phyloP scores from a whole-genome alignment of 2,329 filamentous ascomycete species.

The Pestalotiopsis sp. region DNA sequence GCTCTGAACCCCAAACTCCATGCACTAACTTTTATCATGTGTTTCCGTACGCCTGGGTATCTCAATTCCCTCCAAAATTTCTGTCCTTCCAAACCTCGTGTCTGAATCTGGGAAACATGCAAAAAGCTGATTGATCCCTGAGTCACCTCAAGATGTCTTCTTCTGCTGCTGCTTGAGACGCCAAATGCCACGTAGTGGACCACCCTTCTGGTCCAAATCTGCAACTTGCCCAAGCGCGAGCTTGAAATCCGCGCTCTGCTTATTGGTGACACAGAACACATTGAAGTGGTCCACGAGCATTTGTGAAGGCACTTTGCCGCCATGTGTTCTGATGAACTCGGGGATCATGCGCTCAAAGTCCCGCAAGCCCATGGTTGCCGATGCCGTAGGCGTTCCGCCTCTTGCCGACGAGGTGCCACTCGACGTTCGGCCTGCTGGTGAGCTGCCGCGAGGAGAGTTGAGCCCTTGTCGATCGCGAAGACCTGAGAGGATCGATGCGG shows the following conservation, averaged over 20 bases:
- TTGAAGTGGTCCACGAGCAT: slow-evolving; percentile 91
- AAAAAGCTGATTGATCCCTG: background rate
- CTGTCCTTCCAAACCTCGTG: too few species aligned
- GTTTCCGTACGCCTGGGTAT: too few species aligned
- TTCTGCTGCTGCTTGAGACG: slow-evolving; percentile 38
- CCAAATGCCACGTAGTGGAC: slow-evolving; percentile 58
- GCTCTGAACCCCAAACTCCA: too few species aligned
- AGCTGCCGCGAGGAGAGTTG: slow-evolving; percentile 8
- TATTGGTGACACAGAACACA: slow-evolving; percentile 70
- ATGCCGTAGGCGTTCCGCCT: slow-evolving; percentile 38
- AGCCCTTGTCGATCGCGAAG: slow-evolving; percentile 60
- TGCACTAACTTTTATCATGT: too few species aligned
- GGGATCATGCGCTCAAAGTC: slow-evolving; percentile 76
- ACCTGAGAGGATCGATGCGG: slow-evolving; percentile 57
- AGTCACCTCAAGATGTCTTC: slow-evolving; percentile 1
- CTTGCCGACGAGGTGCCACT: slow-evolving; percentile 27
- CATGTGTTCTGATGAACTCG: slow-evolving; percentile 77
- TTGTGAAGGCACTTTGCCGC: slow-evolving; percentile 79
- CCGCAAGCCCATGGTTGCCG: slow-evolving; percentile 51
- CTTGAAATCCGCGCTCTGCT: slow-evolving; percentile 80
- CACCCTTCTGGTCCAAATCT: slow-evolving; percentile 62
- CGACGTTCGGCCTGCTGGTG: background rate
- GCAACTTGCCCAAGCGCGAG: slow-evolving; percentile 78
- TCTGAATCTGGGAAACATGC: too few species aligned
- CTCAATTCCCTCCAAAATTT: too few species aligned